Conservation (phyloP, 257 asterid genomes). For the Gentiana macrophylla region DNA sequence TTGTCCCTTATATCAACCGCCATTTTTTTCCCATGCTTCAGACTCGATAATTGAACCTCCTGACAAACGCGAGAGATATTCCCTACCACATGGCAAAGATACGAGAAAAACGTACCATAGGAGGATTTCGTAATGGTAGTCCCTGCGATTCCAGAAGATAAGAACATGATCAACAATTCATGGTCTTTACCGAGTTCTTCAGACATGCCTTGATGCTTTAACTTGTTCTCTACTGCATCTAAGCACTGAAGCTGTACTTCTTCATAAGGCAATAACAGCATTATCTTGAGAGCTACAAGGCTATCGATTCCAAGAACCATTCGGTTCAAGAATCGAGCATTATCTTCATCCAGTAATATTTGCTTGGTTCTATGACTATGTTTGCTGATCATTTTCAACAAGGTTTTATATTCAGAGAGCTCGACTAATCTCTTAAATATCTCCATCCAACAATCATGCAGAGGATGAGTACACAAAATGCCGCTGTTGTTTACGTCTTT, state of each 20-base stretch:
- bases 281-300: conserved; percentile 52
- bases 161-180: conserved; percentile 40
- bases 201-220: conserved; percentile 46
- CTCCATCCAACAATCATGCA: conserved; percentile 71
- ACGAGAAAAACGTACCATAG: conserved; percentile 58
- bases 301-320: conserved; percentile 37
- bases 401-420: conserved; percentile 27
- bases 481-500: conserved; percentile 30
- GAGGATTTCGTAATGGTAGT: conserved; percentile 37
- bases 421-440: conserved; percentile 34
- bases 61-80: conserved; percentile 52
- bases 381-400: conserved; percentile 54
- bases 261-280: conserved; percentile 50
- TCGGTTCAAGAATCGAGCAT: conserved; percentile 33
- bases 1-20: conserved; percentile 14
- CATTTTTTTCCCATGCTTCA: conserved; percentile 3
- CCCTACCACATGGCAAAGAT: conserved; percentile 71
- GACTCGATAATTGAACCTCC: conserved; percentile 29
- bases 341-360: conserved; percentile 49
- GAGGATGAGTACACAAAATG: conserved; percentile 42
- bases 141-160: conserved; percentile 60
- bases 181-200: conserved; percentile 39
- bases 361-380: conserved; percentile 22
- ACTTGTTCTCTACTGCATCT: conserved; percentile 64
- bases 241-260: conserved; percentile 50